phyloP scores from a whole-genome alignment of 108 stramenopile species.

The Cyclotella baltica region DNA sequence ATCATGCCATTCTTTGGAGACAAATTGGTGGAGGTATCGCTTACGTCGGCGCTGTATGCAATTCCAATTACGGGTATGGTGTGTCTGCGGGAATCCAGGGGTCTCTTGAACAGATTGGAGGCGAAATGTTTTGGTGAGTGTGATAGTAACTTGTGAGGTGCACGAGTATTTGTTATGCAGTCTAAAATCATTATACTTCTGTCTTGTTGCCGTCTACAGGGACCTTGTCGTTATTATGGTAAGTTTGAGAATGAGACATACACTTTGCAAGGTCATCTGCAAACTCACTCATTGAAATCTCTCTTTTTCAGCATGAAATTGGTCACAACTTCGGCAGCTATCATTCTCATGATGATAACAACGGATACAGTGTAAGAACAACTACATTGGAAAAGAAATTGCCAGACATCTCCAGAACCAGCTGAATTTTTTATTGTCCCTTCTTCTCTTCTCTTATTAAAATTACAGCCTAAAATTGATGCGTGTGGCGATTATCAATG shows the following conservation, averaged over 20 bases:
- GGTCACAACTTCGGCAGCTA: slow-evolving; percentile 17
- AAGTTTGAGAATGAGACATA: too few relatives aligned
- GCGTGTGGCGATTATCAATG: not conserved
- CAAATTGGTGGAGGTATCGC: not conserved
- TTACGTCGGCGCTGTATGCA: not conserved
- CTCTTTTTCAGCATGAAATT: slow-evolving; percentile 11
- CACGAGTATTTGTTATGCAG: not conserved
- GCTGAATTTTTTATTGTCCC: not conserved
- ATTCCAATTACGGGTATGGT: not conserved
- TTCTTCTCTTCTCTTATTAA: not conserved
- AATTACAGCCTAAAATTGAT: slow-evolving; percentile 15
- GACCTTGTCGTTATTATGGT: not conserved
- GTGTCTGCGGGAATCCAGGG: not conserved
- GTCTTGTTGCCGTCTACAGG: not conserved
- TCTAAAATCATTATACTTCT: not conserved
- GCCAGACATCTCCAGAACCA: not conserved
- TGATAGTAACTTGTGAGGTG: not conserved
- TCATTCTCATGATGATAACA: slow-evolving; percentile 14
- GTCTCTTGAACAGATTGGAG: not conserved
- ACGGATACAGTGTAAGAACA: not conserved
- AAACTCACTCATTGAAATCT: too few relatives aligned
- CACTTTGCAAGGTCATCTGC: too few relatives aligned
- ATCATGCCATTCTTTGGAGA: not conserved
- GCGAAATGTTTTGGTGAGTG: slow-evolving; percentile 3
- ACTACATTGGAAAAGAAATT: too few relatives aligned